phyloP scores from a whole-genome alignment of 192 early-diverging fungal species.

The Haplosporangium gracile region DNA sequence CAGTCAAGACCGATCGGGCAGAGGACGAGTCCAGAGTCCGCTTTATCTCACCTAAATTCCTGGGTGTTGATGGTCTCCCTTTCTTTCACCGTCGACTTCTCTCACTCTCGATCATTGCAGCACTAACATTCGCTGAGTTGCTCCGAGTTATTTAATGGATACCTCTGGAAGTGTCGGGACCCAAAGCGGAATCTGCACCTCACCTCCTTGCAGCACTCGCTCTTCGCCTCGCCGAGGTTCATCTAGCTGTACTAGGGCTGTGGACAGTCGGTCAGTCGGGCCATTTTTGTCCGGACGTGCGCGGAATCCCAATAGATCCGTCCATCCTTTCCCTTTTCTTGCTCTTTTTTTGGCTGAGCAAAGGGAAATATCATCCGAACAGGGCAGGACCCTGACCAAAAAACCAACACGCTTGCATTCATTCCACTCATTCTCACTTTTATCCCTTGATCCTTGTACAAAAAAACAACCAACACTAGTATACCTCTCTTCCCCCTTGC shows the following conservation, averaged over 20 bases:
- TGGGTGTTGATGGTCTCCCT: background rate
- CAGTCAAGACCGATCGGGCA: background rate
- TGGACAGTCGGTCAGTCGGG: background rate
- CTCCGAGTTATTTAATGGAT: background rate
- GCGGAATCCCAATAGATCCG: background rate
- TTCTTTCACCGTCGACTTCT: background rate
- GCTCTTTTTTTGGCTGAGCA: background rate
- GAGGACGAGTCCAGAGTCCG: background rate
- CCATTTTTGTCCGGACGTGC: background rate
- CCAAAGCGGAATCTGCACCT: background rate
- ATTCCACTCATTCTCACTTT: background rate
- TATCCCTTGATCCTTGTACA: background rate
- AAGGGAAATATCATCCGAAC: background rate
- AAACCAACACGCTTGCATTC: background rate
- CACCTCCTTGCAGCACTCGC: background rate
- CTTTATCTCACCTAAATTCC: background rate
- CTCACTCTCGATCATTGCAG: background rate
- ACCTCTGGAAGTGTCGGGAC: background rate
- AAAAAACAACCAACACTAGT: background rate
- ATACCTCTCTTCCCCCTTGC: background rate
- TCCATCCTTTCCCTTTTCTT: background rate
- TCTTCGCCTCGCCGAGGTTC: background rate
- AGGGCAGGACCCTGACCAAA: slow-evolving; percentile 5
- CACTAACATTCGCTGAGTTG: background rate
- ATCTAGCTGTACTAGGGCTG: background rate